Evolutionary conservation across 768 basidiomycete genomes (phyloP).

Genomic region (Boletus vinaceobasis): DNA sequence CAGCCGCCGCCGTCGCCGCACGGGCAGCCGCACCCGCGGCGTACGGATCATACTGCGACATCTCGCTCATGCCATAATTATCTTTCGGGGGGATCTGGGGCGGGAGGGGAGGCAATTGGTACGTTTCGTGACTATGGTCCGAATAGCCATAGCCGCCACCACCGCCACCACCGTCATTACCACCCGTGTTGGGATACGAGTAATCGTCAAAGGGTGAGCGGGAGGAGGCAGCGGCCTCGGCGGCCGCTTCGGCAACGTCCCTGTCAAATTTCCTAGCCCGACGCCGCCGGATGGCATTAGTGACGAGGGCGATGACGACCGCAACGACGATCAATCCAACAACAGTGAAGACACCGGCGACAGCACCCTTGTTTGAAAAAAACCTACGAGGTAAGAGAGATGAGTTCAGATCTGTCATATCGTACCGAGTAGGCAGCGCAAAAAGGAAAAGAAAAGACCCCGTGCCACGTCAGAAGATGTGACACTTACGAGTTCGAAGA

Average conservation of each 20-base stretch:
- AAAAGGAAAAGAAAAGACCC: background rate
- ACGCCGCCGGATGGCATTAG: conserved; percentile 57
- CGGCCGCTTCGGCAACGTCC: conserved; percentile 72
- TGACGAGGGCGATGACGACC: conserved; percentile 46
- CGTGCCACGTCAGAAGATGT: background rate
- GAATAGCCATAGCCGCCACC: conserved; percentile 39
- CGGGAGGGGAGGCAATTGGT: conserved; percentile 42
- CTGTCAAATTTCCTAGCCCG: conserved; percentile 63
- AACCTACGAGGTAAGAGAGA: conserved; percentile 42
- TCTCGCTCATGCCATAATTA: conserved; percentile 51
- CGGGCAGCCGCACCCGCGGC: conserved; percentile 20
- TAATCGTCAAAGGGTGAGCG: conserved; percentile 53
- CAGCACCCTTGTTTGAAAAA: conserved; percentile 68
- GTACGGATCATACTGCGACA: conserved; percentile 38
- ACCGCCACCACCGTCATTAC: conserved; percentile 14
- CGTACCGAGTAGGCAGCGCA: background rate
- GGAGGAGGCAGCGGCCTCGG: conserved; percentile 54
- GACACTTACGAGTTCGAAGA: conserved; percentile 27
- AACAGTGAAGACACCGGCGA: conserved; percentile 68
- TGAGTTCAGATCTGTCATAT: conserved; percentile 4
- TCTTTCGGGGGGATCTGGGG: conserved; percentile 39
- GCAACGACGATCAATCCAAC: conserved; percentile 60
- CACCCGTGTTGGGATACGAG: conserved; percentile 25
- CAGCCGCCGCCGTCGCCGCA: conserved; percentile 20
- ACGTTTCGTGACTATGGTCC: conserved; percentile 57